A percentile compares a stretch with the other conserved stretches of the same genome.
Conservation (phyloP, 768 basidiomycete genomes). For the Mycena amicta region DNA sequence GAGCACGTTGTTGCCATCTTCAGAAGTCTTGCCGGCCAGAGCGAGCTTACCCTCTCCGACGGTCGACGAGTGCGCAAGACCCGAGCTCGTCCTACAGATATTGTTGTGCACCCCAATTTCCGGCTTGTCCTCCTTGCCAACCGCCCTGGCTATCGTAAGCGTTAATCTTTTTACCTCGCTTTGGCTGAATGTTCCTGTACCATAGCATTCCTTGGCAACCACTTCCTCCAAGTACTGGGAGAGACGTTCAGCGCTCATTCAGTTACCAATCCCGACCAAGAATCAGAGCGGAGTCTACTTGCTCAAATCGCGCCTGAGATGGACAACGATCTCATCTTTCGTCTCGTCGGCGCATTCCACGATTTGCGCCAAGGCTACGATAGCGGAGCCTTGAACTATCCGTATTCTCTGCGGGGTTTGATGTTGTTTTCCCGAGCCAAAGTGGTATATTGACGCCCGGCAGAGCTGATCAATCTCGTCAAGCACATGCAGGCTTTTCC, state of each 20-base stretch:
- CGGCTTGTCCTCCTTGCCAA: slow-evolving; percentile 66
- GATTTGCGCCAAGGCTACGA: slow-evolving; percentile 64
- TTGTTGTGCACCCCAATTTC: slow-evolving; percentile 66
- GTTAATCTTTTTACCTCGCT: neutral
- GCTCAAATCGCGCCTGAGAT: slow-evolving; percentile 65
- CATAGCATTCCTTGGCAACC: slow-evolving; percentile 70
- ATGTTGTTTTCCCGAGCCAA: too few relatives aligned
- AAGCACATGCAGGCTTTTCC: slow-evolving; percentile 66
- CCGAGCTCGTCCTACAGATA: slow-evolving; percentile 52
- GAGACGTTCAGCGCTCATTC: slow-evolving; percentile 71
- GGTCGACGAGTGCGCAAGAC: slow-evolving; percentile 56
- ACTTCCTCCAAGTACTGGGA: slow-evolving; percentile 71
- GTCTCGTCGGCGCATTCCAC: slow-evolving; percentile 66
- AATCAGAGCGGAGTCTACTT: slow-evolving; percentile 61
- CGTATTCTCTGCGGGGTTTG: slow-evolving; percentile 68
- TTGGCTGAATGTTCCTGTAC: slow-evolving; percentile 2
- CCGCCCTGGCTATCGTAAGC: slow-evolving; percentile 69
- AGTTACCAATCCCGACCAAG: slow-evolving; percentile 66
- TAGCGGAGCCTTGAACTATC: slow-evolving; percentile 59
- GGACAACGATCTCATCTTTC: slow-evolving; percentile 50
- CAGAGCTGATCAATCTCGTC: slow-evolving; percentile 69
- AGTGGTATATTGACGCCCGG: neutral
- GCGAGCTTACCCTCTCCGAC: slow-evolving; percentile 65
- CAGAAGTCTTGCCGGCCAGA: slow-evolving; percentile 66
- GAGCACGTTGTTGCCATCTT: slow-evolving; percentile 76